phyloP scores from a whole-genome alignment of 2,329 filamentous ascomycete genomes.

The Ophiosphaerella narmari region DNA sequence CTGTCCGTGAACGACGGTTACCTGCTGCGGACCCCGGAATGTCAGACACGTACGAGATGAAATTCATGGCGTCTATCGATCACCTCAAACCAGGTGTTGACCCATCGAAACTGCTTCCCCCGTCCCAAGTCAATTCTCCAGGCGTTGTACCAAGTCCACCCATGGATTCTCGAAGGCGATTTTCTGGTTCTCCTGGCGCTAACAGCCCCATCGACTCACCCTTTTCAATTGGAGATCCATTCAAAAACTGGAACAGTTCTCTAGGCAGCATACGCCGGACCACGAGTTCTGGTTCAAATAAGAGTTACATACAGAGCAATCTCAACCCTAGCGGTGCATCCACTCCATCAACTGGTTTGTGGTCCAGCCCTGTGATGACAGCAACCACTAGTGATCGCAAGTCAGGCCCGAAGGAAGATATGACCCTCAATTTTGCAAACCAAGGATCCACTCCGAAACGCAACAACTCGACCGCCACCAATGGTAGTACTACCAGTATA shows the following conservation, averaged over 20 bases:
- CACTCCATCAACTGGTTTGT: conserved; percentile 43
- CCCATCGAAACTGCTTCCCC: conserved; percentile 36
- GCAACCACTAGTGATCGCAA: conserved; percentile 17
- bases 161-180: conserved; percentile 25
- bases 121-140: conserved; percentile 36
- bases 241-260: conserved; percentile 41
- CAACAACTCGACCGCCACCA: conserved; percentile 11
- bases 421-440: conserved; percentile 40
- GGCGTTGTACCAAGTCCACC: conserved; percentile 33
- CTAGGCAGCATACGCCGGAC: conserved; percentile 49
- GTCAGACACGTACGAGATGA: conserved; percentile 72
- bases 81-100: conserved; percentile 65
- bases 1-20: conserved; percentile 38
- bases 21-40: conserved; percentile 51
- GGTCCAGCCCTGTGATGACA: conserved; percentile 39
- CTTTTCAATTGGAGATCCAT: conserved; percentile 35
- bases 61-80: conserved; percentile 74
- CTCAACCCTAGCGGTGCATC: conserved; percentile 22
- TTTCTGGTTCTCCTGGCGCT: conserved; percentile 23
- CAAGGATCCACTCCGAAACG: conserved; percentile 23
- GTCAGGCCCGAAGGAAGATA: conserved; percentile 35
- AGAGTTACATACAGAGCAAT: conserved; percentile 23
- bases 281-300: conserved; percentile 37
- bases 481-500: conserved; percentile 1
- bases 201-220: conserved; percentile 38